These are phyloP conservation scores for Penicillium atrosanguineum DNA, from an alignment of 495 filamentous ascomycete genomes.

Conservation along the genomic window DNA sequence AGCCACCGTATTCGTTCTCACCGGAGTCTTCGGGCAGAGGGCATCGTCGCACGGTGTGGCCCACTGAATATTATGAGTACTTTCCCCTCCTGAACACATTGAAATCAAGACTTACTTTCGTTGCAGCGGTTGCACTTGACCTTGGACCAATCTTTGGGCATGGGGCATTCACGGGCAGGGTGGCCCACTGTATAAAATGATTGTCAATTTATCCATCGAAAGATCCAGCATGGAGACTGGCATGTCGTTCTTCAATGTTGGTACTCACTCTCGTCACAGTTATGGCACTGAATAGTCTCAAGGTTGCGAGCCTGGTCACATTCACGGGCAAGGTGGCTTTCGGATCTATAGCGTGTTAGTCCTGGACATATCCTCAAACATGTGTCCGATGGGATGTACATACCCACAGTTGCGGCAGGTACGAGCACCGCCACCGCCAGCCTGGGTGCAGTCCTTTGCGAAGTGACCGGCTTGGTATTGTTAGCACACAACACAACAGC, in stretches of 20 bases:
- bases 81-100: background rate
- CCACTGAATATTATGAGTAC: slow-evolving; percentile 46
- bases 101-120: slow-evolving; percentile 50
- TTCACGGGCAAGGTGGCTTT: slow-evolving; percentile 54
- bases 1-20: slow-evolving; percentile 9
- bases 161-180: slow-evolving; percentile 66
- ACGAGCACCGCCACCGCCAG: slow-evolving; percentile 35
- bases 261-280: slow-evolving; percentile 59
- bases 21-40: slow-evolving; percentile 35
- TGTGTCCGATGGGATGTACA: slow-evolving; percentile 7
- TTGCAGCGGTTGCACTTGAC: slow-evolving; percentile 77
- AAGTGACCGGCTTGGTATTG: slow-evolving; percentile 69
- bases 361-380: background rate
- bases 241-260: background rate
- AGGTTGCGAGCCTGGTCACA: slow-evolving; percentile 53
- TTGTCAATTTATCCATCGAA: background rate
- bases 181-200: slow-evolving; percentile 57
- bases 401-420: slow-evolving; percentile 66
- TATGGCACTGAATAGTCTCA: slow-evolving; percentile 57
- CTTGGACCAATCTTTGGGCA: slow-evolving; percentile 70
- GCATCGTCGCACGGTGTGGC: slow-evolving; percentile 65
- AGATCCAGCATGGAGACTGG: background rate
- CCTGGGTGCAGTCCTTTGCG: slow-evolving; percentile 73
- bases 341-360: slow-evolving; percentile 32
- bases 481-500: slow-evolving; percentile 7